Conservation (phyloP, 495 filamentous ascomycete species). For the Penicillium maclennaniae region DNA sequence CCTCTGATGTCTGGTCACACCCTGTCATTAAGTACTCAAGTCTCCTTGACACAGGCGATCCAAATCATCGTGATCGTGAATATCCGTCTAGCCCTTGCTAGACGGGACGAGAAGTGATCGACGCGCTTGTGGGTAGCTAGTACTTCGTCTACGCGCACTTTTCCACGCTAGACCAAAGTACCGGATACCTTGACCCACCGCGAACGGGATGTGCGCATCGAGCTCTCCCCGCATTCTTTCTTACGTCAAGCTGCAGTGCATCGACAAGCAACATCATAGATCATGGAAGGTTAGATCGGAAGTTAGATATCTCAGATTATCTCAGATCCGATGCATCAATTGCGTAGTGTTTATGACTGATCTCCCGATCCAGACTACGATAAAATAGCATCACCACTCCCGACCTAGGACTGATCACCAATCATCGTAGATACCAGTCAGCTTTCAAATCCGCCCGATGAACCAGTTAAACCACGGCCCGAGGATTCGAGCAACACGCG, state of each 20-base stretch:
- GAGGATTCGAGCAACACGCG: neutral
- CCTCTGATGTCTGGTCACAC: too few relatives aligned
- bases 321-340: neutral
- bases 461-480: neutral
- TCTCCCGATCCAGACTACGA: neutral
- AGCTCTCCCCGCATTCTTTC: conserved; percentile 30
- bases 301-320: neutral
- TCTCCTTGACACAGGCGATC: neutral
- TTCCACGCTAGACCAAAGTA: neutral
- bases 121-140: neutral
- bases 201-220: conserved; percentile 4
- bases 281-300: neutral
- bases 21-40: too few relatives aligned
- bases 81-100: neutral
- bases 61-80: neutral
- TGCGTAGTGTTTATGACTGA: neutral
- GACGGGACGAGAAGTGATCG: neutral
- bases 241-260: conserved; percentile 19
- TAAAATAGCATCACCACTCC: neutral
- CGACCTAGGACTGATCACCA: neutral
- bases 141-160: neutral
- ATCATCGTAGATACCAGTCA: neutral
- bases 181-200: neutral
- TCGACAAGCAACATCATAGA: neutral
- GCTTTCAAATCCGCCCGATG: neutral